These are phyloP conservation scores for Cochlearia excelsa DNA, from an alignment of 345 rosid genomes.

Conservation along the genomic window DNA sequence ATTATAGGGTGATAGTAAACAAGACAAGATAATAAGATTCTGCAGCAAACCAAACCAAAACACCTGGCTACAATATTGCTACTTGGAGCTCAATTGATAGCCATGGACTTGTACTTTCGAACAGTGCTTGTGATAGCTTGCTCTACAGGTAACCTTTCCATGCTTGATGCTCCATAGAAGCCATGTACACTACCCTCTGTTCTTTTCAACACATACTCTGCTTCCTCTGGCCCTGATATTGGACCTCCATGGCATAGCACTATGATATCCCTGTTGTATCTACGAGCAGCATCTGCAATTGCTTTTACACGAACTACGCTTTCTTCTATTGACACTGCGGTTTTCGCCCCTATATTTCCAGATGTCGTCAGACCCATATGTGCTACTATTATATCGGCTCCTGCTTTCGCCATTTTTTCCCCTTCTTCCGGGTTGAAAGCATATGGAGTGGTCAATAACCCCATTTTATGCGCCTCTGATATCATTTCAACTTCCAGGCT, in stretches of 20 bases:
- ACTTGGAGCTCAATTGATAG: slow-evolving; percentile 45
- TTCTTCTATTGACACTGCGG: slow-evolving; percentile 73
- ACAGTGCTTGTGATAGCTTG: slow-evolving; percentile 72
- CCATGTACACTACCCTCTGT: slow-evolving; percentile 76
- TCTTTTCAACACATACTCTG: slow-evolving; percentile 68
- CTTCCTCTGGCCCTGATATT: slow-evolving; percentile 74
- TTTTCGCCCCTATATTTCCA: slow-evolving; percentile 87
- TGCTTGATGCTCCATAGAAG: slow-evolving; percentile 95
- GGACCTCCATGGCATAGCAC: slow-evolving; percentile 97
- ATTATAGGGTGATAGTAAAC: no score
- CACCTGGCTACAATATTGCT: no score
- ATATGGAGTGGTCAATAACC: slow-evolving; percentile 89
- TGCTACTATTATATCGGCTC: slow-evolving; percentile 93
- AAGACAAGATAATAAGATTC: no score
- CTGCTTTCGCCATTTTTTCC: slow-evolving; percentile 83
- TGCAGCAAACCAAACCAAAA: no score
- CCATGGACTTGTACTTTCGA: slow-evolving; percentile 66
- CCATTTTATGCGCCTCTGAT: slow-evolving; percentile 76
- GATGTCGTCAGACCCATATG: slow-evolving; percentile 95
- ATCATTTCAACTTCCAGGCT: slow-evolving; percentile 93
- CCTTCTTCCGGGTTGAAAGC: slow-evolving; percentile 76
- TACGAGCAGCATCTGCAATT: slow-evolving; percentile 77
- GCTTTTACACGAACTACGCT: slow-evolving; percentile 75
- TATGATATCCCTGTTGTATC: slow-evolving; percentile 55
- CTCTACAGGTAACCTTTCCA: slow-evolving; percentile 93